These are phyloP conservation scores for Nothophoma quercina DNA, from an alignment of 2,329 filamentous ascomycete species.

Conservation along the genomic window DNA sequence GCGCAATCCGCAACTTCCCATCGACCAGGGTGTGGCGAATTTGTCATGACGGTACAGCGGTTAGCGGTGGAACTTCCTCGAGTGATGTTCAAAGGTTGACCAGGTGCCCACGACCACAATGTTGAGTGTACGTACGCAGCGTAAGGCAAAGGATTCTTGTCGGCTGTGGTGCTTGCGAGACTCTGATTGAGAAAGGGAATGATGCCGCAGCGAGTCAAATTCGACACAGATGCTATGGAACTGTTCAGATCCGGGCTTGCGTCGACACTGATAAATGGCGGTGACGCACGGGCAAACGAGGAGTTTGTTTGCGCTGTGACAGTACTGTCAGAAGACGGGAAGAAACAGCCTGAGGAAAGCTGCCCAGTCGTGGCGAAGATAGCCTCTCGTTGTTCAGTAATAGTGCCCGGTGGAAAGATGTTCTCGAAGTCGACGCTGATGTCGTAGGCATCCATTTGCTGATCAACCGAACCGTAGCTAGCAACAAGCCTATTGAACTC, in stretches of 20 bases:
- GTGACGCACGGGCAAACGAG: conserved; percentile 43
- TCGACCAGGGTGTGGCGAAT: conserved; percentile 55
- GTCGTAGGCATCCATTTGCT: conserved; percentile 65
- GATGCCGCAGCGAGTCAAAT: conserved; percentile 65
- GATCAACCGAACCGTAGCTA: conserved; percentile 64
- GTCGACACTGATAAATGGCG: conserved; percentile 26
- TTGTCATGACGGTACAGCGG: conserved; percentile 65
- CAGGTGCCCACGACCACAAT: conserved; percentile 67
- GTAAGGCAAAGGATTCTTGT: conserved; percentile 58
- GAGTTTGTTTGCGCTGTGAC: conserved; percentile 60
- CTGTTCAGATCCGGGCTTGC: conserved; percentile 33
- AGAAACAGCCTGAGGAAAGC: conserved; percentile 63
- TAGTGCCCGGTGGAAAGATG: conserved; percentile 62
- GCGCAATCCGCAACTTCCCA: conserved; percentile 68
- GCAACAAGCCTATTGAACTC: conserved; percentile 62
- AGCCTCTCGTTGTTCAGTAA: conserved; percentile 38
- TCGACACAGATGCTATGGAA: conserved; percentile 41
- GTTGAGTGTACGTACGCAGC: conserved; percentile 59
- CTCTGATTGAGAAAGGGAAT: conserved; percentile 66
- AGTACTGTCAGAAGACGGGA: conserved; percentile 51
- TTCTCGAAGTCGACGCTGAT: conserved; percentile 57
- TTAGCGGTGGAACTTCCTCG: conserved; percentile 32
- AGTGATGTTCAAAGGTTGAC: conserved; percentile 62
- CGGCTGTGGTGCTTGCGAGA: conserved; percentile 60
- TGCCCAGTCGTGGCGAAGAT: conserved; percentile 49